Evolutionary conservation across 768 basidiomycete species (phyloP), one percentile per base, ranked within the genome.

Genomic region (Coprinopsis strossmayeri): DNA sequence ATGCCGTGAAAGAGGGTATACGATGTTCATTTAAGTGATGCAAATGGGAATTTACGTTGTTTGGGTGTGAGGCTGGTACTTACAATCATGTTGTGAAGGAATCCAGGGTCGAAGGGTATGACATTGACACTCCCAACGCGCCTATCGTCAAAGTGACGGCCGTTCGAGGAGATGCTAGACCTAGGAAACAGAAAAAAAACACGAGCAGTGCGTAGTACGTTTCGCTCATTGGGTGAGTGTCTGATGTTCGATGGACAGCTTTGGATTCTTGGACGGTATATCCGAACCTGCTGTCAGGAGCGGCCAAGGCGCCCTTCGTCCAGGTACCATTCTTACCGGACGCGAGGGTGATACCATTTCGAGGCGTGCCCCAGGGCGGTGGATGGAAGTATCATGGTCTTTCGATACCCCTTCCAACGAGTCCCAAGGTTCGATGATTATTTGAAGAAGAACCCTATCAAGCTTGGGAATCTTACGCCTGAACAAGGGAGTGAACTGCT

Each of bases 301-400:
- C 3, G 72, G 69, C 18, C 73, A 69, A 23, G 55, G 51, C 45
- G 58, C 67, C 3, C 65, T 78, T 25, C 57, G 61, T 27, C 57
- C 75, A 11, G 77, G 77, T 10, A 60, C 68, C 28, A 59, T 79
- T 26, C 58, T 81, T 3, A 60, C 69, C 7, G 76, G 77, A 0
- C 66, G 70, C 34, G 57, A 62, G 9, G 74, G 73, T 5, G 78
- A 79, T 45, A 52, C 54, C 12, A 37, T 25, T 5, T 45, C 53
- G 5, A 27, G 35, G 2, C 59, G 71, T 15, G 30, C 30, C 15
- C 69, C 70, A 1, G 77, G 75, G 66, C 69, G 2, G 64, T 64
- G n/a, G 73, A 78, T 49, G 77, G 76, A 17, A 74, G 75, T 34
- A 77, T 77, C 63, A 64, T 78, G 26, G 72, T 64, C 3, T 78